Evolutionary conservation across 2,329 filamentous ascomycete species (phyloP).

Genomic region (Alternaria metachromatica): DNA sequence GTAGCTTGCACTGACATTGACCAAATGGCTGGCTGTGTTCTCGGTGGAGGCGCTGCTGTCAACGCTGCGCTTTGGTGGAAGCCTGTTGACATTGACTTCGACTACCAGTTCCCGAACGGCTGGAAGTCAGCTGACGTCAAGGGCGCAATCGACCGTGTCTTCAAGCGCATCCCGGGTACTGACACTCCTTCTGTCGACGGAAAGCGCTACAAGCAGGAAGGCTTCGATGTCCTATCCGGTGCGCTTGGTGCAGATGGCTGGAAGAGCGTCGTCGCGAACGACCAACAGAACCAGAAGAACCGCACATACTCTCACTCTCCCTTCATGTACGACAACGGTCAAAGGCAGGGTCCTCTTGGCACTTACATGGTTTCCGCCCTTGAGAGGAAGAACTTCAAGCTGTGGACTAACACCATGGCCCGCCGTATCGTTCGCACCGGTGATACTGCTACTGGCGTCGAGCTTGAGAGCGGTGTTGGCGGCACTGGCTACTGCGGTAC

Average conservation of each 20-base stretch:
- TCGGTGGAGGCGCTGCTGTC: constrained; percentile 71
- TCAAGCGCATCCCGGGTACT: constrained; percentile 74
- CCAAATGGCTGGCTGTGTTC: constrained; percentile 74
- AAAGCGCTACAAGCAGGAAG: constrained; percentile 70
- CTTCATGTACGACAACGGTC: constrained; percentile 71
- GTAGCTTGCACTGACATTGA: constrained; percentile 74
- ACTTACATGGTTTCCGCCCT: constrained; percentile 72
- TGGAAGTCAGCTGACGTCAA: constrained; percentile 72
- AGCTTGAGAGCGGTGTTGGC: constrained; percentile 68
- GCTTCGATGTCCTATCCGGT: constrained; percentile 67
- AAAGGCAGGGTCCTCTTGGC: constrained; percentile 72
- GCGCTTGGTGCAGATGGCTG: constrained; percentile 68
- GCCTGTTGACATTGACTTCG: constrained; percentile 70
- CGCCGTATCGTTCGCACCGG: constrained; percentile 69
- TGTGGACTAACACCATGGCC: constrained; percentile 72
- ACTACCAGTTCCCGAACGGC: constrained; percentile 73
- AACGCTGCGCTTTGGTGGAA: constrained; percentile 75
- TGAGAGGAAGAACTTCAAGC: constrained; percentile 67
- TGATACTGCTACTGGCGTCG: constrained; percentile 69
- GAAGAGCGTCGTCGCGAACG: constrained; percentile 67
- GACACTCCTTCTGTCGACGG: constrained; percentile 70
- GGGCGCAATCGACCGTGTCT: constrained; percentile 66
- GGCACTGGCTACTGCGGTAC: constrained; percentile 61
- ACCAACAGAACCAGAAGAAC: constrained; percentile 68
- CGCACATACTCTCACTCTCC: constrained; percentile 68